These are phyloP conservation scores for Lanmaoa pseudosensibilis DNA, from an alignment of 768 basidiomycete genomes.

Conservation along the genomic window DNA sequence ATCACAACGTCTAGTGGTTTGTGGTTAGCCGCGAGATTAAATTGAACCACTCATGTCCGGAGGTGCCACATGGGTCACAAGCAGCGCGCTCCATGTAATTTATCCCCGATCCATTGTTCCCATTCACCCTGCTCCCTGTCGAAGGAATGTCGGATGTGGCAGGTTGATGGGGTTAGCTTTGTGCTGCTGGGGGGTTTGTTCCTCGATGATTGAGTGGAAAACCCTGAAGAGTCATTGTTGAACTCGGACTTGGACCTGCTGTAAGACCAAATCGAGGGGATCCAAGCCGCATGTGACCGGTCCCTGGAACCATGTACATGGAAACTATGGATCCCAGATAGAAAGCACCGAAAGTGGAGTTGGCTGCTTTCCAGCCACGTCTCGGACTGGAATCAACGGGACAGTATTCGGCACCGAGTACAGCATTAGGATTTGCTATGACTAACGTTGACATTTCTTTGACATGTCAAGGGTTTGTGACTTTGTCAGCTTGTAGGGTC, in stretches of 20 bases:
- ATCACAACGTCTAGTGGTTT: no score
- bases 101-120: conserved; percentile 6
- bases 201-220: background rate
- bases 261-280: no score
- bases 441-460: no score
- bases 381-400: conserved; percentile 12
- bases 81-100: background rate
- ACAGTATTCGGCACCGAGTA: conserved; percentile 21
- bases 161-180: background rate
- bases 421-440: no score
- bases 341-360: conserved; percentile 17
- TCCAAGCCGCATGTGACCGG: background rate
- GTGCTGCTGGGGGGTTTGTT: background rate
- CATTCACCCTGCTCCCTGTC: conserved; percentile 66
- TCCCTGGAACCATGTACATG: no score
- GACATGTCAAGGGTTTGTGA: no score
- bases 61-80: no score
- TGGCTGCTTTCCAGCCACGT: conserved; percentile 22
- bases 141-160: conserved; percentile 49
- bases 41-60: no score
- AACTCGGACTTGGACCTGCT: background rate
- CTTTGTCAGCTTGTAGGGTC: no score
- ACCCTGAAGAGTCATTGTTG: background rate
- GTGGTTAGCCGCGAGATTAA: no score
- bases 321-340: no score